phyloP scores from a whole-genome alignment of 768 basidiomycete species.

The Lactifluus piperatus region DNA sequence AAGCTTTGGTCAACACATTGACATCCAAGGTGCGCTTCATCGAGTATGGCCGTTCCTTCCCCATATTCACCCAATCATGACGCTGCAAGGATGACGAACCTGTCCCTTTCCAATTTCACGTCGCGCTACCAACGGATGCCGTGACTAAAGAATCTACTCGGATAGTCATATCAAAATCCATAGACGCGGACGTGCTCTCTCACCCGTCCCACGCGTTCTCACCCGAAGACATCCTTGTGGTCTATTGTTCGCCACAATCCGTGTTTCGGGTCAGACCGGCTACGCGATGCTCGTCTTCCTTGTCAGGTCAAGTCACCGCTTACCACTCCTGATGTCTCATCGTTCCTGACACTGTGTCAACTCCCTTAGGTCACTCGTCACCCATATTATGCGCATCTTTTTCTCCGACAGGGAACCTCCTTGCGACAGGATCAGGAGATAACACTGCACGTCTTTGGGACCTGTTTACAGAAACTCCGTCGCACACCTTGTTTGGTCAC shows the following conservation, averaged over 20 bases:
- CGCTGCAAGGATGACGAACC: constrained; percentile 69
- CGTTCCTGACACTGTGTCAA: neutral
- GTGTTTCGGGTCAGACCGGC: constrained; percentile 92
- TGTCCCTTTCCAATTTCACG: constrained; percentile 87
- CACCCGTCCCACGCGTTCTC: constrained; percentile 68
- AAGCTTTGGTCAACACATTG: constrained; percentile 84
- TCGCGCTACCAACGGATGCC: constrained; percentile 55
- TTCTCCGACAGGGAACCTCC: constrained; percentile 83
- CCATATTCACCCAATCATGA: constrained; percentile 15
- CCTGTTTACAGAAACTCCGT: constrained; percentile 85
- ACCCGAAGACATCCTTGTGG: constrained; percentile 77
- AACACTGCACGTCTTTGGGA: constrained; percentile 92
- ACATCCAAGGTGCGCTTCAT: constrained; percentile 43
- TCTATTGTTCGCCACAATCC: constrained; percentile 91
- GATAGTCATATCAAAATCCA: constrained; percentile 76
- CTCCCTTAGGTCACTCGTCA: constrained; percentile 65
- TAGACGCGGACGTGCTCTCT: constrained; percentile 69
- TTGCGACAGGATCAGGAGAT: constrained; percentile 95
- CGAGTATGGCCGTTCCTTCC: neutral
- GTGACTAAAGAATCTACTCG: constrained; percentile 47
- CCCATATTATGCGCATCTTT: constrained; percentile 94
- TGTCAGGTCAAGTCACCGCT: constrained; percentile 51
- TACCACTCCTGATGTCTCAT: neutral
- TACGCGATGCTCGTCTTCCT: constrained; percentile 86
- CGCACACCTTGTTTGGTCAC: constrained; percentile 80